Conservation (phyloP, 805 yeast species). For the Wickerhamomyces tratensis region DNA sequence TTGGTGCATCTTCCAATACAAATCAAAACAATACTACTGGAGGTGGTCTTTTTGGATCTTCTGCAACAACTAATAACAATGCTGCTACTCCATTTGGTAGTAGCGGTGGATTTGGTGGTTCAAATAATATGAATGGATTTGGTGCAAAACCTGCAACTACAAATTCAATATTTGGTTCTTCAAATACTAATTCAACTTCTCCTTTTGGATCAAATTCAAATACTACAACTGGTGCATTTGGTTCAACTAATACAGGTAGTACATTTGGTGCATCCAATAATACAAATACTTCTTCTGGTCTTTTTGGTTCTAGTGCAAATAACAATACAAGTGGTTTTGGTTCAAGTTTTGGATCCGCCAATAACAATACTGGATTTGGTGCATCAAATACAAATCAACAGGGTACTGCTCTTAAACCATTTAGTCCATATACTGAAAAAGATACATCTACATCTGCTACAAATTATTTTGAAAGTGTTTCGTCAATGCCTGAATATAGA, state of each 20-base stretch:
- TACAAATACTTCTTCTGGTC: conserved; percentile 13
- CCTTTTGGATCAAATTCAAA: conserved; percentile 7
- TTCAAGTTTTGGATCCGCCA: conserved; percentile 11
- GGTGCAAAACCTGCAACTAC: conserved; percentile 20
- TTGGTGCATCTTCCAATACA: conserved; percentile 15
- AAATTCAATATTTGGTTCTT: conserved; percentile 19
- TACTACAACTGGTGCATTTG: conserved; percentile 8
- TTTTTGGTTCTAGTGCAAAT: conserved; percentile 7
- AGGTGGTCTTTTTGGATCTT: conserved; percentile 19
- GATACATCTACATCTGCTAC: conserved; percentile 48
- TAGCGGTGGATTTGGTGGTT: conserved; percentile 19
- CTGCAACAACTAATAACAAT: conserved; percentile 8
- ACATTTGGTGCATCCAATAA: conserved; percentile 9
- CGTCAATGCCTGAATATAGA: conserved; percentile 86
- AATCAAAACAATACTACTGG: conserved; percentile 8
- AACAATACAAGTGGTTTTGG: conserved; percentile 7
- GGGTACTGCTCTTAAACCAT: conserved; percentile 70
- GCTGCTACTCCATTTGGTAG: conserved; percentile 16
- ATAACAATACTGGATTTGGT: conserved; percentile 22
- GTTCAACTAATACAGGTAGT: conserved; percentile 2
- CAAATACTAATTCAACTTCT: conserved; percentile 12
- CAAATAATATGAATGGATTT: conserved; percentile 17
- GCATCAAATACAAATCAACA: conserved; percentile 25
- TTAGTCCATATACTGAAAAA: conserved; percentile 59
- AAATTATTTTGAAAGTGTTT: conserved; percentile 61